Evolutionary conservation across 2,329 filamentous ascomycete genomes (phyloP), one percentile per base, ranked within the genome.

Genomic region (Lachnellula hyalina): DNA sequence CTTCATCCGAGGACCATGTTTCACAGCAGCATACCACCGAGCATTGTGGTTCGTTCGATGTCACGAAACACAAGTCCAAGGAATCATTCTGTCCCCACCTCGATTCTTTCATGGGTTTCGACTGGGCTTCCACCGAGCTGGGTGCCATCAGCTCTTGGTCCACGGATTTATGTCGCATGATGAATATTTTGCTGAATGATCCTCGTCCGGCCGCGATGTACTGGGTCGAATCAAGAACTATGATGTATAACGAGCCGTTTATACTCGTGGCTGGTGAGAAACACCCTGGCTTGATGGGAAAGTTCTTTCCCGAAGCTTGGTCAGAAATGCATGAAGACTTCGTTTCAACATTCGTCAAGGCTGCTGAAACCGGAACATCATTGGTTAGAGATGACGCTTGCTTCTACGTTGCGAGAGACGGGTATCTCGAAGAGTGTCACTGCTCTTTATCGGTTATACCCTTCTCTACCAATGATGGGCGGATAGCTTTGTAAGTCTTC

Each of bases 71-170:
- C 21, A 47, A 56, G 34, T 48, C 58, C 1, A 48, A 44, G 5
- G 41, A 54, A 19, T 32, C 52, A 3, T n/a, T 65, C 34, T 65
- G 63, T n/a, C 46, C 52, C 6, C 63, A 66, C 49, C 50, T 65
- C 23, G 12, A 58, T 9, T 66, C 63, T 42, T 53, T 73, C 34
- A 64, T 72, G 12, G 63, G 61, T 12, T 65, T 75, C 6, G 70
- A 77, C 55, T 79, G 76, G 75, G 64, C 59, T 7, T 61, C 64
- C 5, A 76, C 75, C 0, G 66, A 69, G 4, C 59, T 77, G 1
- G 76, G 76, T 0, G 68, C 71, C 1, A 71, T 74, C 55, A 55
- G 60, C 4, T 61, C 51, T 32, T 78, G 75, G 75, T 61, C 70
- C 1, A 41, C 65, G 0, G 68, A 73, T 21, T 72, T 78, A 8